Evolutionary conservation across 768 basidiomycete genomes (phyloP), one percentile per base, ranked within the genome.

Genomic region (Lentinula guzmanii): DNA sequence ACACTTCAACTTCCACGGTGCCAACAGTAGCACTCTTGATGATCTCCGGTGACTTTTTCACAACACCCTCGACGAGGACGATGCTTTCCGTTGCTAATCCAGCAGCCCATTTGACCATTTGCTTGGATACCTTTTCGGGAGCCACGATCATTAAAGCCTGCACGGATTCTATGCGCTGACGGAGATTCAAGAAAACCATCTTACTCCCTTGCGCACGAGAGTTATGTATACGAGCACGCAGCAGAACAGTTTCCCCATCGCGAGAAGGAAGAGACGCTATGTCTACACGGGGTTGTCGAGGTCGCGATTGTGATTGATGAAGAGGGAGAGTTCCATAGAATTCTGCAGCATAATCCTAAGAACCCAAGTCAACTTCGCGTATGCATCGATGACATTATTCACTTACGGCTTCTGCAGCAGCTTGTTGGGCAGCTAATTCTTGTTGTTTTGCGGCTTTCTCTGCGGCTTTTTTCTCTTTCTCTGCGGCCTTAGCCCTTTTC

Each of bases 51-150:
- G 88, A 85, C 72, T 85, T 88, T 71, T 86, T 84, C 46, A 95
- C 90, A 57, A 79, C 69, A 42, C 94, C 96, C 74, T 95, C 89
- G 5, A 96, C 89, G 24, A 95, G 84, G 5, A 98, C 89, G 68
- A 99, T 95, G 62, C 89, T 91, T 77, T 99, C 97, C 67, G 84
- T 83, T 31, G 87, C 78, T 54, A 98, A 75, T 28, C 83, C 70
- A 18, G 86, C 86, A 16, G 88, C 84, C 90, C 91, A 98, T 75
- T 94, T 97, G 42, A 94, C 85, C 97, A 99, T 99, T 72, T 96
- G 95, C 75, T 95, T 98, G 64, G 93, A 95, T 31, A 98, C 82
- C 68, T 84, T 86, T 51, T 85, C 89, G 10, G 86, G 82, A 9
- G 88, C 77, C 24, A 90, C 84, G 52, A 79, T 74, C 63, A 96